These are phyloP conservation scores for Abrus pulchellus DNA, from an alignment of 306 rosid genomes.

Conservation along the genomic window DNA sequence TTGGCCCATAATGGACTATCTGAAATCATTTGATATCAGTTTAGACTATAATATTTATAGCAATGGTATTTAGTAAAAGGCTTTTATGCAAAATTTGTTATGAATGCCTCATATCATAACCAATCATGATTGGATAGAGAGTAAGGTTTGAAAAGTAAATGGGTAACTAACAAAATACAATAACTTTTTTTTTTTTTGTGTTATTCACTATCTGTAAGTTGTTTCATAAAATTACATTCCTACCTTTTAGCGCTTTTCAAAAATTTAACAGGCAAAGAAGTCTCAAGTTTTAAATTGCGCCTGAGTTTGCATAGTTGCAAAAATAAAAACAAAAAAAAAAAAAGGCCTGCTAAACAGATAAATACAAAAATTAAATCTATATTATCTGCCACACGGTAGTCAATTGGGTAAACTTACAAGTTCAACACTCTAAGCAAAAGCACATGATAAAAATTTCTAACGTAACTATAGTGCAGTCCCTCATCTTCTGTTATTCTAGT, in stretches of 20 bases:
- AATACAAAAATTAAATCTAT: not conserved
- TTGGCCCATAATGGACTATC: constrained; percentile 13
- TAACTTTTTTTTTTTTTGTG: not conserved
- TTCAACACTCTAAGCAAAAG: constrained; percentile 13
- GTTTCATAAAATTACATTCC: not conserved
- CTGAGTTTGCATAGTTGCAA: not conserved
- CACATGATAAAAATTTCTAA: not conserved
- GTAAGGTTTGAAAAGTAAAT: not conserved
- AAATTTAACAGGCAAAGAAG: constrained; percentile 4
- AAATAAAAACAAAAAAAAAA: constrained; percentile 11
- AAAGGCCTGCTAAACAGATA: not conserved
- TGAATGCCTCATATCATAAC: constrained; percentile 19
- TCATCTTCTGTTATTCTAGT: constrained; percentile 3
- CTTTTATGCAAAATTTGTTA: not conserved
- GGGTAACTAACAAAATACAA: constrained; percentile 1
- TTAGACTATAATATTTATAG: not conserved
- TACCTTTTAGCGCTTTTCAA: not conserved
- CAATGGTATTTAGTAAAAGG: not conserved
- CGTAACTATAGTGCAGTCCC: not conserved
- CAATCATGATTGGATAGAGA: not conserved
- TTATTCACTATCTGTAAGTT: not conserved
- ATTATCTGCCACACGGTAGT: not conserved
- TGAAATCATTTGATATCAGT: constrained; percentile 22
- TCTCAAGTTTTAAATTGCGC: not conserved
- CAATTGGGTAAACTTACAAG: not conserved